A percentile compares a stretch with the other conserved stretches of the same genome.
These are phyloP conservation scores for Suillus sp. DNA, from an alignment of 768 basidiomycete species.

Conservation along the genomic window DNA sequence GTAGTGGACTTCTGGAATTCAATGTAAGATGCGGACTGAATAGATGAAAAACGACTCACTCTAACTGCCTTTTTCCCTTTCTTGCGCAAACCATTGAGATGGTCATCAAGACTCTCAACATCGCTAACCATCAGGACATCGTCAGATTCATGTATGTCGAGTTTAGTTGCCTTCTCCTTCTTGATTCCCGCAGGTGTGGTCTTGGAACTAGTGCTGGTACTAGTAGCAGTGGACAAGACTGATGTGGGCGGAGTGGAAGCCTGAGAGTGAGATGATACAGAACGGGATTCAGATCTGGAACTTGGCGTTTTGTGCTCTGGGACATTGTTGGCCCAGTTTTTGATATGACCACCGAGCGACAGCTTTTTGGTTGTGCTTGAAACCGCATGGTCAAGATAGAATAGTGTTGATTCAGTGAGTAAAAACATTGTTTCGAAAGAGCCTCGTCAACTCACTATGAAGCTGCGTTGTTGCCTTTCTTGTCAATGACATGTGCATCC, in stretches of 20 bases:
- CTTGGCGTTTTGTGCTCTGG: not conserved
- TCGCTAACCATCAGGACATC: not conserved
- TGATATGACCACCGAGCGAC: not conserved
- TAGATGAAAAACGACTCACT: not conserved
- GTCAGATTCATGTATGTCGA: not conserved
- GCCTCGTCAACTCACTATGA: no score
- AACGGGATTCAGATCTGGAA: not conserved
- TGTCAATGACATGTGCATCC: no score
- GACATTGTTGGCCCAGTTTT: conserved; percentile 5
- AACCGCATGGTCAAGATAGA: conserved; percentile 6
- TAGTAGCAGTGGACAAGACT: not conserved
- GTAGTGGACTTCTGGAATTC: not conserved
- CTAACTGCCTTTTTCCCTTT: not conserved
- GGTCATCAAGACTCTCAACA: not conserved
- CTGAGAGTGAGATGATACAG: not conserved
- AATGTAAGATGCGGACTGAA: not conserved
- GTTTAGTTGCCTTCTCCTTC: not conserved
- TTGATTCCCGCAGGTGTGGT: not conserved
- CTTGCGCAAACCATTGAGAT: no score
- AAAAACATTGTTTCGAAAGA: conserved; percentile 4
- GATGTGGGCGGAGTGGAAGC: not conserved
- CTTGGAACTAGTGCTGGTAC: not conserved
- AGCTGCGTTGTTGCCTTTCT: no score
- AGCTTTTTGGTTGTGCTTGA: conserved; percentile 6
- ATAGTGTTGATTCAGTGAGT: conserved; percentile 11